These are phyloP conservation scores for Pichia gijzeniarum DNA, from an alignment of 805 yeast genomes.

Conservation along the genomic window DNA sequence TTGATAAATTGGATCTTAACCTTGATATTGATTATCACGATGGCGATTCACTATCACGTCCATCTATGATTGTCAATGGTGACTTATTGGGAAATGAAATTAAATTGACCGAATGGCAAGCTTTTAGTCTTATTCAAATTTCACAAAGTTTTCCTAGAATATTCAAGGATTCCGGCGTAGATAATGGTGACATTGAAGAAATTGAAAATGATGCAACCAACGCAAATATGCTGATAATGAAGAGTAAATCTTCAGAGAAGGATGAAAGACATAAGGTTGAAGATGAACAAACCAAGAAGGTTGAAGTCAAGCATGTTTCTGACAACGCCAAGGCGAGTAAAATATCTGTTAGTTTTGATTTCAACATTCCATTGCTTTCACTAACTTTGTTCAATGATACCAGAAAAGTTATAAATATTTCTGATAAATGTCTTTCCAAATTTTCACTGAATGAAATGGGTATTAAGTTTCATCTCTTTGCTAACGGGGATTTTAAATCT, in stretches of 20 bases:
- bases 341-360: constrained; percentile 39
- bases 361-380: constrained; percentile 57
- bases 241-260: not conserved
- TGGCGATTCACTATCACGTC: constrained; percentile 30
- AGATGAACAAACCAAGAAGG: not conserved
- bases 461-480: constrained; percentile 42
- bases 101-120: constrained; percentile 67
- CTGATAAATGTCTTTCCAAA: constrained; percentile 42
- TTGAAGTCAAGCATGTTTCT: too few species aligned
- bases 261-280: not conserved
- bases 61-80: constrained; percentile 50
- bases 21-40: constrained; percentile 56
- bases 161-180: constrained; percentile 39
- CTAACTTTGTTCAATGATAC: constrained; percentile 57
- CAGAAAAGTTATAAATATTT: constrained; percentile 27
- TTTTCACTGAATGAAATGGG: constrained; percentile 57
- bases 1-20: constrained; percentile 55
- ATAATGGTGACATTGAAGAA: constrained; percentile 39
- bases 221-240: constrained; percentile 44
- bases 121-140: constrained; percentile 49
- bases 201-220: constrained; percentile 58
- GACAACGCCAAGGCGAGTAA: not conserved
- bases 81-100: constrained; percentile 56
- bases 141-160: constrained; percentile 50
- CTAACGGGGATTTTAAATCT: constrained; percentile 50